Conservation (phyloP, 495 filamentous ascomycete species). For the Aspergillus carlsbadensis region DNA sequence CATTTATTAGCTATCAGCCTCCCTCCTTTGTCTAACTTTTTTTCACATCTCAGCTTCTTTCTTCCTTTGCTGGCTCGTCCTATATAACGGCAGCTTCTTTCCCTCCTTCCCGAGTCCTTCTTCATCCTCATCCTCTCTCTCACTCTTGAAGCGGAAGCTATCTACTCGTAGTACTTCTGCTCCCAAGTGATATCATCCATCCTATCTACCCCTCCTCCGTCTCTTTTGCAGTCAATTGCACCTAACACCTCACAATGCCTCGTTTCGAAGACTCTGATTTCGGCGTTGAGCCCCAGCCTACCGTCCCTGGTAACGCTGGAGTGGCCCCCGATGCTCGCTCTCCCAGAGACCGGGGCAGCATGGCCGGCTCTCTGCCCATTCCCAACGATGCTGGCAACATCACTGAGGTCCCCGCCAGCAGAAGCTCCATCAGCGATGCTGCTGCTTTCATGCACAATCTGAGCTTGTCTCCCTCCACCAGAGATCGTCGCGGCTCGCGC, state of each 20-base stretch:
- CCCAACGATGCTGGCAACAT: constrained; percentile 51
- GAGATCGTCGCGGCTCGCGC: constrained; percentile 65
- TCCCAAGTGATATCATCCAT: constrained; percentile 5
- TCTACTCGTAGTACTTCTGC: neutral
- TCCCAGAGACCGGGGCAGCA: constrained; percentile 29
- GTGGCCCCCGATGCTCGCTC: constrained; percentile 32
- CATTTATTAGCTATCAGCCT: constrained; percentile 10
- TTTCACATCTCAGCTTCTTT: constrained; percentile 15
- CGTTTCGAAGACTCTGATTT: constrained; percentile 61
- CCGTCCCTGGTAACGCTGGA: constrained; percentile 29
- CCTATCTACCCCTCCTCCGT: neutral
- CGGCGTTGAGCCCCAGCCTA: constrained; percentile 36
- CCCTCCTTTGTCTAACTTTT: constrained; percentile 1
- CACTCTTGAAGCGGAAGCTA: neutral
- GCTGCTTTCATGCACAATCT: constrained; percentile 72
- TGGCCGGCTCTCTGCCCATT: constrained; percentile 42
- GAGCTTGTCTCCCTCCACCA: constrained; percentile 64
- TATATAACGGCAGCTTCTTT: constrained; percentile 10
- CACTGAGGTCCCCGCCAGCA: constrained; percentile 70
- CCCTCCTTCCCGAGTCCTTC: neutral
- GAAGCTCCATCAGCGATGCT: constrained; percentile 68
- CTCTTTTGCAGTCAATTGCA: constrained; percentile 3
- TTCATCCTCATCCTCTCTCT: constrained; percentile 9
- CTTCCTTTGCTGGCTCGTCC: constrained; percentile 10
- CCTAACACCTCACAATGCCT: constrained; percentile 51